phyloP scores from a whole-genome alignment of 805 yeast species.

The Spathaspora boniae region DNA sequence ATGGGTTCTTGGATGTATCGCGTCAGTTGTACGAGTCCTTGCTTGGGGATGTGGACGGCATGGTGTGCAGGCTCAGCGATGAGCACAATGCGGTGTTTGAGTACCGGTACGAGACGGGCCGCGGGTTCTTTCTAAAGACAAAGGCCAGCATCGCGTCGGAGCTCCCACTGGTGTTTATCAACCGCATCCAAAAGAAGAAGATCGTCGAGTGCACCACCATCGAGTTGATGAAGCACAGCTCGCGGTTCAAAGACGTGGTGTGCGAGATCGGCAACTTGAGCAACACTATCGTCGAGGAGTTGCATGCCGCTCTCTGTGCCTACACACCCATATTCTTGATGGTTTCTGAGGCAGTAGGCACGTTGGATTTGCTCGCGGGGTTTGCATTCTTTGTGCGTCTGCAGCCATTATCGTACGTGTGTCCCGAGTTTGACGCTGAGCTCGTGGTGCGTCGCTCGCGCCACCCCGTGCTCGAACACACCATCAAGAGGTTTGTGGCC shows the following conservation, averaged over 20 bases:
- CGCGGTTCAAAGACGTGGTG: slow-evolving; percentile 35
- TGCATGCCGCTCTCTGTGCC: background rate
- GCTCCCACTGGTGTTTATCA: slow-evolving; percentile 6
- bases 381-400: slow-evolving; percentile 24
- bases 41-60: slow-evolving; percentile 3
- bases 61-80: slow-evolving; percentile 1
- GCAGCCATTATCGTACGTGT: slow-evolving; percentile 12
- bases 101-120: slow-evolving; percentile 5
- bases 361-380: slow-evolving; percentile 32
- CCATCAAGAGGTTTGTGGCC: slow-evolving; percentile 23
- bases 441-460: slow-evolving; percentile 28
- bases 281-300: slow-evolving; percentile 32
- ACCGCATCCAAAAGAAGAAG: slow-evolving; percentile 7
- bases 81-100: slow-evolving; percentile 4
- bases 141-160: background rate
- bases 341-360: slow-evolving; percentile 11
- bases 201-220: slow-evolving; percentile 10
- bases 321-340: slow-evolving; percentile 9
- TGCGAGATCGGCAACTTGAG: slow-evolving; percentile 42
- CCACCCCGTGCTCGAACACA: slow-evolving; percentile 41
- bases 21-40: slow-evolving; percentile 6
- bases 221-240: slow-evolving; percentile 20
- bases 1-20: slow-evolving; percentile 12
- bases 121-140: slow-evolving; percentile 9
- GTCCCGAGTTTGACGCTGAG: slow-evolving; percentile 36